Conservation (phyloP, 129 eudicot species). For the Saposhnikovia divaricata region DNA sequence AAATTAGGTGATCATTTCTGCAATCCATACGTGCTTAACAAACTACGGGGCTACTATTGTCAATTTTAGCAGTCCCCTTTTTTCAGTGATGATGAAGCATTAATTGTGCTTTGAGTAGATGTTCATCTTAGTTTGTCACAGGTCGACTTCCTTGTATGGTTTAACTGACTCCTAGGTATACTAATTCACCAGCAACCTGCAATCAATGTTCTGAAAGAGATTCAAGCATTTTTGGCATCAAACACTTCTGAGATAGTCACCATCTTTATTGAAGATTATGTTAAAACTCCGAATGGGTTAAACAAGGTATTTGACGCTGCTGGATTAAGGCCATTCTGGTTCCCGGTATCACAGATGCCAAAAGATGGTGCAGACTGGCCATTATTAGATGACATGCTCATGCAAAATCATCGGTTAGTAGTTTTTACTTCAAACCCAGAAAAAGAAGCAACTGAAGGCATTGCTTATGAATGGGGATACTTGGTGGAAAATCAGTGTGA, state of each 20-base stretch:
- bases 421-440: conserved; percentile 77
- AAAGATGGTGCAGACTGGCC: conserved; percentile 89
- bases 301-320: conserved; percentile 69
- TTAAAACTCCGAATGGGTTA: conserved; percentile 74
- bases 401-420: conserved; percentile 63
- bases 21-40: neutral
- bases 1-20: neutral
- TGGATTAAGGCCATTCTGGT: conserved; percentile 75
- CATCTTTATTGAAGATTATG: conserved; percentile 87
- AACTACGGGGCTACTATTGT: neutral
- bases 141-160: neutral
- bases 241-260: conserved; percentile 85
- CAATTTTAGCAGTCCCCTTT: neutral
- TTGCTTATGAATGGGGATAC: conserved; percentile 89
- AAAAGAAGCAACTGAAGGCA: conserved; percentile 81
- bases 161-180: neutral
- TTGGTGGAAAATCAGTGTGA: conserved; percentile 85
- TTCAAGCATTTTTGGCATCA: conserved; percentile 52
- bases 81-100: neutral
- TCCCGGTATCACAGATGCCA: conserved; percentile 85
- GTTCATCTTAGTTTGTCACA: neutral
- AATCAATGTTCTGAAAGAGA: conserved; percentile 60
- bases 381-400: conserved; percentile 69
- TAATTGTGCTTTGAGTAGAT: neutral
- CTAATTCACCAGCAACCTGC: conserved; percentile 69